A percentile compares a stretch with the other conserved stretches of the same genome.
phyloP scores from a whole-genome alignment of 768 basidiomycete species.

The Rhizopogon vinicolor region DNA sequence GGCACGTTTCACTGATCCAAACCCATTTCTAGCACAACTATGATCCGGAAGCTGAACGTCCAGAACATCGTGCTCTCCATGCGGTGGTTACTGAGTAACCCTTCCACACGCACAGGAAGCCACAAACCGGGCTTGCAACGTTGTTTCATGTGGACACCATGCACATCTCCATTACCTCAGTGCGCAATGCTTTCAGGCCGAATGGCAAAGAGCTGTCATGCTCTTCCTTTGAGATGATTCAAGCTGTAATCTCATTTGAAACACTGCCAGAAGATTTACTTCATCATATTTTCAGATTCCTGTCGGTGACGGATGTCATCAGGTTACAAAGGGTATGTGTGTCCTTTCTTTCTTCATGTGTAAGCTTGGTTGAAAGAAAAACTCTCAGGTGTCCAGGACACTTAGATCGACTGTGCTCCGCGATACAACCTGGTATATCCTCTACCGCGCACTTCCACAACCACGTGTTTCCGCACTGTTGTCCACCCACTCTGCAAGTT shows the following conservation, averaged over 20 bases:
- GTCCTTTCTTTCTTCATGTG: neutral
- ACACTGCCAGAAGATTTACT: neutral
- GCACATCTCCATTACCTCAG: neutral
- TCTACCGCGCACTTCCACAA: neutral
- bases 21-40: neutral
- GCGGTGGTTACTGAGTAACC: neutral
- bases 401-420: neutral
- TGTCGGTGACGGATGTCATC: neutral
- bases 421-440: neutral
- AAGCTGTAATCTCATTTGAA: conserved; percentile 1
- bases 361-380: neutral
- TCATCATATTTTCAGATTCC: neutral
- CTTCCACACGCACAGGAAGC: neutral
- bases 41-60: conserved; percentile 1
- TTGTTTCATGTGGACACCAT: conserved; percentile 1
- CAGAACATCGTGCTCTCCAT: conserved; percentile 2
- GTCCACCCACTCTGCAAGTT: neutral
- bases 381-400: neutral
- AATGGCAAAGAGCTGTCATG: neutral
- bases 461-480: neutral
- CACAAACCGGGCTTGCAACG: neutral
- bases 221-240: conserved; percentile 1
- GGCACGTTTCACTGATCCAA: neutral
- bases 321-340: neutral
- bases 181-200: conserved; percentile 1